Conservation (phyloP, 768 basidiomycete genomes). For the Asterophora lycoperdoides region DNA sequence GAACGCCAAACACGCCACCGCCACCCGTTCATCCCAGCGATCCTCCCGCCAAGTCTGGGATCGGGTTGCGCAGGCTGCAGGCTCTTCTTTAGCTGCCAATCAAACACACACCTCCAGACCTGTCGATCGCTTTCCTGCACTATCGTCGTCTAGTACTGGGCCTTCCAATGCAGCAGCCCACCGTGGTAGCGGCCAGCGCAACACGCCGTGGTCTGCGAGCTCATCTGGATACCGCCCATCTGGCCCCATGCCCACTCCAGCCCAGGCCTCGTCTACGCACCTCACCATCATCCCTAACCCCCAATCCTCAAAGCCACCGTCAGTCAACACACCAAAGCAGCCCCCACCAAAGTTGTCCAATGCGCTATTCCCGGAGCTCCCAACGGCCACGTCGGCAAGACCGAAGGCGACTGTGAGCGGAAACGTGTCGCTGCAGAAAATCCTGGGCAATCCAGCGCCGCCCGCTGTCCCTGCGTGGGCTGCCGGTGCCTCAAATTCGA, state of each 20-base stretch:
- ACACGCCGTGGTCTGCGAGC: conserved; percentile 58
- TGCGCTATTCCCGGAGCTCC: conserved; percentile 68
- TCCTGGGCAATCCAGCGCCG: conserved; percentile 46
- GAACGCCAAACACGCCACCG: conserved; percentile 75
- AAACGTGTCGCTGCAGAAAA: conserved; percentile 63
- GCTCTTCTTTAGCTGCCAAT: conserved; percentile 35
- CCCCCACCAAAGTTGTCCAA: conserved; percentile 46
- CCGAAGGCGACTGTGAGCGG: conserved; percentile 49
- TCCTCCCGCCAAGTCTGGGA: conserved; percentile 76
- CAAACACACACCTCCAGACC: conserved; percentile 19
- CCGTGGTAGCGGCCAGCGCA: conserved; percentile 41
- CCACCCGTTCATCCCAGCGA: conserved; percentile 49
- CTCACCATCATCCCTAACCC: conserved; percentile 20
- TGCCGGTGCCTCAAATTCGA: conserved; percentile 12
- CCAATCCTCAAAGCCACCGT: conserved; percentile 10
- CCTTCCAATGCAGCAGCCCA: conserved; percentile 26
- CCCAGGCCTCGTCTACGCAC: conserved; percentile 20
- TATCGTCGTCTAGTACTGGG: conserved; percentile 17
- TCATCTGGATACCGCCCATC: conserved; percentile 20
- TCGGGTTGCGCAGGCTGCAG: conserved; percentile 81
- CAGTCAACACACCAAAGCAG: conserved; percentile 14
- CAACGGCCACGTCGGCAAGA: conserved; percentile 37
- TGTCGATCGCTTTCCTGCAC: conserved; percentile 33
- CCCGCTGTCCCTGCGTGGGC: conserved; percentile 41
- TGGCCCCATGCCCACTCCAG: conserved; percentile 22